These are phyloP conservation scores for Aegilops speltoides DNA, from an alignment of 176 grass and related monocot genomes.

Conservation along the genomic window DNA sequence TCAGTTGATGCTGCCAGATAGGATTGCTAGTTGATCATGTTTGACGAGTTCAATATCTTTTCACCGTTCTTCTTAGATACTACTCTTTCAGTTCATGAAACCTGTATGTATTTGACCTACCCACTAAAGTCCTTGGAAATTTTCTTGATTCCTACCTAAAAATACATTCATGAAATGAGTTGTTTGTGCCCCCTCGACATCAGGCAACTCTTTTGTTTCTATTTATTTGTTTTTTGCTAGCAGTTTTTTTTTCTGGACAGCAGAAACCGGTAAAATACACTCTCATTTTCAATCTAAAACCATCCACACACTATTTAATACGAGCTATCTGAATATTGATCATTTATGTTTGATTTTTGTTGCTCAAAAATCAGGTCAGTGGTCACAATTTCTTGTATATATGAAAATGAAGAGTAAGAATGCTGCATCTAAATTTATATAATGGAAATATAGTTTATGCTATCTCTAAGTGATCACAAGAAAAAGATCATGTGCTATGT, in stretches of 20 bases:
- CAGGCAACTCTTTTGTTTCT: neutral
- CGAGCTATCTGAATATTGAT: neutral
- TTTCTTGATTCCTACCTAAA: neutral
- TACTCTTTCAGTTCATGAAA: constrained; percentile 14
- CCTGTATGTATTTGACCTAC: neutral
- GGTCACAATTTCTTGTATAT: neutral
- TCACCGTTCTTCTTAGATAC: neutral
- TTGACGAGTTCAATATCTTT: neutral
- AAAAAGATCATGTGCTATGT: constrained; percentile 20
- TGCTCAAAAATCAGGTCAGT: neutral
- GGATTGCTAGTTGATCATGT: neutral
- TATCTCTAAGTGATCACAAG: constrained; percentile 15
- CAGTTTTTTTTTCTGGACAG: constrained; percentile 13
- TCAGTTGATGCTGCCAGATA: too few relatives aligned
- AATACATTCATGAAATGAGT: neutral
- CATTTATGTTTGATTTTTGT: neutral
- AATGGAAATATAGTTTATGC: neutral
- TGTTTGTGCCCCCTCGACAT: neutral
- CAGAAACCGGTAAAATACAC: neutral
- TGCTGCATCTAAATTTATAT: neutral
- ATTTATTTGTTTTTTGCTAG: neutral
- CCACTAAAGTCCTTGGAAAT: neutral
- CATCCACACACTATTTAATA: neutral
- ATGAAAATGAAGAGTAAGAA: neutral
- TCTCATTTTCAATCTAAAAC: neutral